Evolutionary conservation across 1,284 basidiomycete genomes (phyloP).

Genomic region (Trametes pubescens): DNA sequence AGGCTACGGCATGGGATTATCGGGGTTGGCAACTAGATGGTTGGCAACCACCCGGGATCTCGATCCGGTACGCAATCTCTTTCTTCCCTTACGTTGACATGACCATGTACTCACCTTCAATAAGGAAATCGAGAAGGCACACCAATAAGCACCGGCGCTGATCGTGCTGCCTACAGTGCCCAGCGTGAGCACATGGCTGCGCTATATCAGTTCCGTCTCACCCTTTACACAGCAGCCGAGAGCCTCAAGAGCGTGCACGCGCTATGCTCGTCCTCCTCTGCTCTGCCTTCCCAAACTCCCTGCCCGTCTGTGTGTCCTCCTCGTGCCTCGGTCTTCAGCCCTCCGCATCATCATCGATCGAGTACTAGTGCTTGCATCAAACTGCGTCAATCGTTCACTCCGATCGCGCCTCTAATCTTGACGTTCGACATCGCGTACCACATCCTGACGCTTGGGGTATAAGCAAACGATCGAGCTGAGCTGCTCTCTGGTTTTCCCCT

Average conservation of each 20-base stretch:
- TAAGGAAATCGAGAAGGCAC: constrained; percentile 21
- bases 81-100: constrained; percentile 31
- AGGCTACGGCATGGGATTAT: constrained; percentile 20
- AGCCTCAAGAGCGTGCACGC: constrained; percentile 21
- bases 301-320: constrained; percentile 1
- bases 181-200: constrained; percentile 18
- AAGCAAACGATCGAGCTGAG: constrained; percentile 17
- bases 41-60: constrained; percentile 12
- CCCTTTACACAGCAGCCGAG: constrained; percentile 24
- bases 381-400: constrained; percentile 10
- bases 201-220: constrained; percentile 25
- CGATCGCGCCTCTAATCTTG: constrained; percentile 21
- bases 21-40: constrained; percentile 6
- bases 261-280: constrained; percentile 18
- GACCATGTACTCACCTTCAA: constrained; percentile 24
- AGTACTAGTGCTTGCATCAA: constrained; percentile 22
- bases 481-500: constrained; percentile 6
- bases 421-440: constrained; percentile 11
- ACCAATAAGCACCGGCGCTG: constrained; percentile 23
- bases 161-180: constrained; percentile 8
- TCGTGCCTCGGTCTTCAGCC: constrained; percentile 1
- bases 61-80: constrained; percentile 14
- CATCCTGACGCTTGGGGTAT: not conserved
- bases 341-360: constrained; percentile 26
- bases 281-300: not conserved